Conservation (phyloP, 2,329 filamentous ascomycete genomes). For the Fusarium pilosicola region DNA sequence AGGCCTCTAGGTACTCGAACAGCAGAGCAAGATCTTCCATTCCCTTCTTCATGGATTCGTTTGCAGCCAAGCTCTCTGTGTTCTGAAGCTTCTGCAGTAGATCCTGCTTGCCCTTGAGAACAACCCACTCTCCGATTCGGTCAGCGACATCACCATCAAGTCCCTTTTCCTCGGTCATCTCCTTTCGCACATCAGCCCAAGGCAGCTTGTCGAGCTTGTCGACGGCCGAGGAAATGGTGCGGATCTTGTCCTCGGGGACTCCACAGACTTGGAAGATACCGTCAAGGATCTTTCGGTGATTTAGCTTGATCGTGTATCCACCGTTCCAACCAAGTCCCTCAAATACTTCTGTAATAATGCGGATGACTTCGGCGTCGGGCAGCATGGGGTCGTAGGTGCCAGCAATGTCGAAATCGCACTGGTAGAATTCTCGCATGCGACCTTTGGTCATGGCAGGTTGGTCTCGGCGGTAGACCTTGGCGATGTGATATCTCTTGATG, state of each 20-base stretch:
- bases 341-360: constrained; percentile 87
- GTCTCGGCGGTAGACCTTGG: constrained; percentile 74
- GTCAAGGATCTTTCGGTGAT: constrained; percentile 93
- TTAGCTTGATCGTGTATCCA: constrained; percentile 88
- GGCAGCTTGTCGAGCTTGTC: constrained; percentile 96
- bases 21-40: constrained; percentile 83
- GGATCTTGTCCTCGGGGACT: constrained; percentile 86
- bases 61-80: constrained; percentile 74
- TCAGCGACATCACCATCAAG: constrained; percentile 81
- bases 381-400: constrained; percentile 90
- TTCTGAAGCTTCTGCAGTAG: constrained; percentile 75
- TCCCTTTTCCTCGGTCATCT: constrained; percentile 94
- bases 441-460: constrained; percentile 81
- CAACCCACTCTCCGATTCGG: constrained; percentile 86
- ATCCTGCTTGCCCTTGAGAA: constrained; percentile 78
- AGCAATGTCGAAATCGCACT: constrained; percentile 97
- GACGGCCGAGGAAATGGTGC: constrained; percentile 89
- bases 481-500: constrained; percentile 95
- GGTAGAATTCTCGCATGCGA: constrained; percentile 95
- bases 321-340: constrained; percentile 79
- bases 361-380: constrained; percentile 88
- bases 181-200: constrained; percentile 88
- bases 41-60: constrained; percentile 80
- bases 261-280: constrained; percentile 92
- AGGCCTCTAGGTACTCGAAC: constrained; percentile 83